Conservation (phyloP, 768 basidiomycete species). For the Saitozyma sp. region DNA sequence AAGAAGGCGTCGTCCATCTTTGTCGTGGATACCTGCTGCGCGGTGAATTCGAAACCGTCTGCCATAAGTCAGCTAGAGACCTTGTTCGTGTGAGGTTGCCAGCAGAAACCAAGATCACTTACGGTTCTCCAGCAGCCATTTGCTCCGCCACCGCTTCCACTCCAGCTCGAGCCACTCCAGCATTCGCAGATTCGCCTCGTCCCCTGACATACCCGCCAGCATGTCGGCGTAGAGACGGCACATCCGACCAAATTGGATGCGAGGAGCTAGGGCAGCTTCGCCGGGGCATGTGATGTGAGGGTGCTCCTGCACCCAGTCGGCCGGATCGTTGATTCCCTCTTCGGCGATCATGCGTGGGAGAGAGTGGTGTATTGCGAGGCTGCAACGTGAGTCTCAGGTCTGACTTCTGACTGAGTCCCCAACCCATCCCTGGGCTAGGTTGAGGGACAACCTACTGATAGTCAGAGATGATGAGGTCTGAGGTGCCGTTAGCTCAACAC, state of each 20-base stretch:
- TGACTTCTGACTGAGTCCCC: neutral
- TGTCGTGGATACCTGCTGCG: slow-evolving; percentile 6
- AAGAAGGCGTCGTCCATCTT: slow-evolving; percentile 12
- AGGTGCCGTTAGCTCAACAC: neutral
- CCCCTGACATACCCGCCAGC: slow-evolving; percentile 2
- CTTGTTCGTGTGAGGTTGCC: neutral
- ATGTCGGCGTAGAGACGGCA: slow-evolving; percentile 15
- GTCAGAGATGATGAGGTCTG: slow-evolving; percentile 11
- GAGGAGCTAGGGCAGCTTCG: slow-evolving; percentile 11
- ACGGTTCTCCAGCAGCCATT: slow-evolving; percentile 11
- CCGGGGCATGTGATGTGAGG: slow-evolving; percentile 7
- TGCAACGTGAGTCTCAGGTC: neutral
- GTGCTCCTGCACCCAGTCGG: slow-evolving; percentile 14
- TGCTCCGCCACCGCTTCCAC: slow-evolving; percentile 9
- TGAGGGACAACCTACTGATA: slow-evolving; percentile 9
- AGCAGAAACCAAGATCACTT: neutral
- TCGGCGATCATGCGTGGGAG: slow-evolving; percentile 13
- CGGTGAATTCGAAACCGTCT: slow-evolving; percentile 6
- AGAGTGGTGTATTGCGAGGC: slow-evolving; percentile 17
- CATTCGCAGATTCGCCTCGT: slow-evolving; percentile 3
- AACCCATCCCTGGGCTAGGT: too few relatives aligned
- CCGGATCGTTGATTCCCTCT: slow-evolving; percentile 9
- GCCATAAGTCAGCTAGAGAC: neutral
- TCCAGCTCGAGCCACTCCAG: slow-evolving; percentile 10
- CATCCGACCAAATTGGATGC: slow-evolving; percentile 10